These are phyloP conservation scores for Brassica hybrid DNA, from an alignment of 441 rosid species.

Conservation along the genomic window DNA sequence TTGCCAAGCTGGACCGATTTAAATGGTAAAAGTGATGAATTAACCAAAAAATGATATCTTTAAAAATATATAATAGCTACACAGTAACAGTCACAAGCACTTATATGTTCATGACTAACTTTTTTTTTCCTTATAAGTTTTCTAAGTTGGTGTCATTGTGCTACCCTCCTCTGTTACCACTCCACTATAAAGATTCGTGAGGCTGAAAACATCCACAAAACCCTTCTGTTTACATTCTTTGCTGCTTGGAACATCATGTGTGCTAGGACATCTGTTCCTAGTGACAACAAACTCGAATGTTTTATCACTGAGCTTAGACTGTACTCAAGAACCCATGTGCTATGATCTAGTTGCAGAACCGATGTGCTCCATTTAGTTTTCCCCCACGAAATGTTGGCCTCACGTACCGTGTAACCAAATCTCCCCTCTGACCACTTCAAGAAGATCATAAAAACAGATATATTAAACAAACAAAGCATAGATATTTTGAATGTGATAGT, in stretches of 20 bases:
- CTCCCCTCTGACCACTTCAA: slow-evolving; percentile 75
- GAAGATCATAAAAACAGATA: slow-evolving; percentile 13
- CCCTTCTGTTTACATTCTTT: slow-evolving; percentile 46
- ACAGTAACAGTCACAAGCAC: no score
- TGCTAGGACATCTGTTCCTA: slow-evolving; percentile 53
- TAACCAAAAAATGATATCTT: no score
- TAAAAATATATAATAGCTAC: no score
- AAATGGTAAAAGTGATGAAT: no score
- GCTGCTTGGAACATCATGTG: slow-evolving; percentile 43
- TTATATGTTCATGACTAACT: no score
- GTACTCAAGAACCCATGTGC: slow-evolving; percentile 84
- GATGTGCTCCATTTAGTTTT: slow-evolving; percentile 61
- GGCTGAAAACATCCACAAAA: slow-evolving; percentile 46
- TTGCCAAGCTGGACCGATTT: no score
- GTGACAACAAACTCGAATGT: slow-evolving; percentile 51
- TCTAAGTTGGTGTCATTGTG: slow-evolving; percentile 65
- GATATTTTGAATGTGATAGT: not conserved
- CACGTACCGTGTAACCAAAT: slow-evolving; percentile 50
- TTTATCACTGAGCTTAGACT: slow-evolving; percentile 52
- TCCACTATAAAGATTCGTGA: slow-evolving; percentile 38
- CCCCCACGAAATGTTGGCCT: slow-evolving; percentile 60
- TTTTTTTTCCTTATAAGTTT: not conserved
- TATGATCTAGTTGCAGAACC: slow-evolving; percentile 69
- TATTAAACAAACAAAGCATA: slow-evolving; percentile 8
- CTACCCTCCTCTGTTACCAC: slow-evolving; percentile 31